These are phyloP conservation scores for Amanita rubescens DNA, from an alignment of 768 basidiomycete species.

Conservation along the genomic window DNA sequence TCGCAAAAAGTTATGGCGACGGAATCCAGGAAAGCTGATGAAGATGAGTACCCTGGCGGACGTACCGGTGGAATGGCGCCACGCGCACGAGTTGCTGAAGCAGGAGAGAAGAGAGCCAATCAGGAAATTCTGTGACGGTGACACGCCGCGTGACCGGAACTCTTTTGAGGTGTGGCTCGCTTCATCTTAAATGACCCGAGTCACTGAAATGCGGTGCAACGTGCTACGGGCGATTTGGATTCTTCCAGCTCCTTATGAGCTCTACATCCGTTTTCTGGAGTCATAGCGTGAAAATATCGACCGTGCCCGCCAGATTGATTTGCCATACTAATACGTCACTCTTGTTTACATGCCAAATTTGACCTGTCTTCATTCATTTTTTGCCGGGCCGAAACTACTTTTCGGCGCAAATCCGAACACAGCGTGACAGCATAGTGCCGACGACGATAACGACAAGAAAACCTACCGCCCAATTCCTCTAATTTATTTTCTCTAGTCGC, in stretches of 20 bases:
- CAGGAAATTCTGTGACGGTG: slow-evolving; percentile 6
- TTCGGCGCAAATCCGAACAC: slow-evolving; percentile 60
- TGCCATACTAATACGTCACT: slow-evolving; percentile 11
- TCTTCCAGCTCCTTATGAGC: not conserved
- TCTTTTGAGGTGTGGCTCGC: not conserved
- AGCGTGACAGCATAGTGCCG: slow-evolving; percentile 39
- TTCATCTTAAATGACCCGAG: slow-evolving; percentile 4
- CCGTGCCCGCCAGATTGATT: slow-evolving; percentile 7
- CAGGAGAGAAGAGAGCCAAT: not conserved
- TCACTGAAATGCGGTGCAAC: not conserved
- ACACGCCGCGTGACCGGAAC: slow-evolving; percentile 6
- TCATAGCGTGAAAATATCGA: not conserved
- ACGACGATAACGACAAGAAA: slow-evolving; percentile 45
- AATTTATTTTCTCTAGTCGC: slow-evolving; percentile 30
- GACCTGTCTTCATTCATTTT: slow-evolving; percentile 28
- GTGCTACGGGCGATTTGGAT: not conserved
- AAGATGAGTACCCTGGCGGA: too few species aligned
- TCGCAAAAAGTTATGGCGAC: not conserved
- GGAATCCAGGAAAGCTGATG: too few species aligned
- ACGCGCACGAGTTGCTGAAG: not conserved
- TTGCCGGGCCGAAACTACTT: slow-evolving; percentile 51
- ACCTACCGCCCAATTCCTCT: slow-evolving; percentile 11
- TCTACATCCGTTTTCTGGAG: not conserved
- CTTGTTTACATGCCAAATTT: slow-evolving; percentile 35
- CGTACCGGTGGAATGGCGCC: not conserved